phyloP scores from a whole-genome alignment of 106 monocot genomes.

The Apostasia ramifera region DNA sequence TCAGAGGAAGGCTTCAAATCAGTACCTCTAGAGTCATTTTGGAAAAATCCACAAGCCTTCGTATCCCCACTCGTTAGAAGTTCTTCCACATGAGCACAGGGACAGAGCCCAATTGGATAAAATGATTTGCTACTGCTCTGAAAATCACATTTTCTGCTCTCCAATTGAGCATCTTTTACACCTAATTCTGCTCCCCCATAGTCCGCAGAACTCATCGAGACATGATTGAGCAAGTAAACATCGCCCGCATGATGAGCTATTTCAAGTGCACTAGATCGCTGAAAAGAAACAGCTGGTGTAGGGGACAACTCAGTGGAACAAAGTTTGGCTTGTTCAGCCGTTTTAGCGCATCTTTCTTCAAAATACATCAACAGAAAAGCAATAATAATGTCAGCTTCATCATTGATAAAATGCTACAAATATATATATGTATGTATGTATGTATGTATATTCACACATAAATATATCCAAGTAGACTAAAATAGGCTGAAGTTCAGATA shows the following conservation, averaged over 20 bases:
- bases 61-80: not conserved
- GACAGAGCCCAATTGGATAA: not conserved
- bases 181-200: not conserved
- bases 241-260: not conserved
- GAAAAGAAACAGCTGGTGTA: not conserved
- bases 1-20: conserved; percentile 1
- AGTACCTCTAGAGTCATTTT: conserved; percentile 6
- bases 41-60: not conserved
- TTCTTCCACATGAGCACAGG: not conserved
- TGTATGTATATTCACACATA: no score
- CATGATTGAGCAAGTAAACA: not conserved
- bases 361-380: conserved; percentile 1
- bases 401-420: not conserved
- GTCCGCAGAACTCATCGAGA: conserved; percentile 2
- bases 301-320: conserved; percentile 3
- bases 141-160: not conserved
- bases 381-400: conserved; percentile 8
- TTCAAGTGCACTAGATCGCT: not conserved
- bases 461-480: no score
- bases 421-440: not conserved
- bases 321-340: conserved; percentile 5
- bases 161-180: not conserved
- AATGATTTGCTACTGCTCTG: not conserved
- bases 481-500: no score
- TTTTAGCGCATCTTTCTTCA: not conserved